Base-by-base conservation (phyloP, 2,329 filamentous ascomycete species). In the Ramichloridium luteum region DNA sequence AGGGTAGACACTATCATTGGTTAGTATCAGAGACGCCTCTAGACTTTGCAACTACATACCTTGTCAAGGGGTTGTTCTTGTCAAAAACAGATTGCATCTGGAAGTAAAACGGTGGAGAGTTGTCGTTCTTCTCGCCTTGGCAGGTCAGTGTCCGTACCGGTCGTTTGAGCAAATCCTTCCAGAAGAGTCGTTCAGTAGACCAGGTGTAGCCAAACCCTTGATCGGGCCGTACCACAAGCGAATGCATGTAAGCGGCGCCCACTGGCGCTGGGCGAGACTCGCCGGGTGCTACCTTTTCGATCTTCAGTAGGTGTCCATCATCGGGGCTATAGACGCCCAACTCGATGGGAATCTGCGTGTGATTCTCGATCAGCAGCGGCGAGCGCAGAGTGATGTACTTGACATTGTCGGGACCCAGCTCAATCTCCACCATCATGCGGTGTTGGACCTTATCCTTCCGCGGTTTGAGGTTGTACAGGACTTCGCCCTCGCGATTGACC, bases 341-440 rank as follows among this genome's bases (percentile, higher is more conserved):
- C 56, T 98, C 90, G 10, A 98, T 77, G 0, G 90, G 88, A 26
- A 98, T 93, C 52, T 98, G 84, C 0, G 90, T 98, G 41, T 90
- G 81, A 57, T 98, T 98, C 54, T 98, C 90, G 5, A 98, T 76
- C 1, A 94, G 61, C 1, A 98, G 63, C 1, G 90, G 90, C 12
- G 88, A 96, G 15, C 90, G 74, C 49, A 98, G 77, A 1, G 86
- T 98, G 50, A 98, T 92, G 54, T 93, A 92, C 62, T 98, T 98
- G 60, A 98, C 82, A 49, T 96, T 96, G 62, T 98, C 88, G 1
- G 74, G 63, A n/a, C 85, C 90, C 14, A 98, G 68, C 32, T 74
- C 83, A 32, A 98, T 80, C 35, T 98, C 90, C 0, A 96, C 86
- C 14, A 96, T 74, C 12, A 98, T 70, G 13, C 86, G 80, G 55